Conservation (phyloP, 257 asterid species). For the Cinchona pubescens region DNA sequence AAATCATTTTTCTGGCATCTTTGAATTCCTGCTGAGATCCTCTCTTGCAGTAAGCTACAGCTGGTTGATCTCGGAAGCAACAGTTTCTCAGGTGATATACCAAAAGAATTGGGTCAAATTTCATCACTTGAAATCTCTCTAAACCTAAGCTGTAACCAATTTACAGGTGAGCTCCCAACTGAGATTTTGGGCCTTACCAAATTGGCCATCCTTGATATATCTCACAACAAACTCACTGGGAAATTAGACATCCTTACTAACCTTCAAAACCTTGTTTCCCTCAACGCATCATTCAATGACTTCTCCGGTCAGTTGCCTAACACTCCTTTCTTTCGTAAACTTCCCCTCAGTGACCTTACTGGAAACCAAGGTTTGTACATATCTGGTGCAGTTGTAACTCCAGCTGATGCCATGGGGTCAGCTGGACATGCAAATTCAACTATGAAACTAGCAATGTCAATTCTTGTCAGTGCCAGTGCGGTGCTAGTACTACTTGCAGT, state of each 20-base stretch:
- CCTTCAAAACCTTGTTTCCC: conserved; percentile 83
- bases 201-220: conserved; percentile 76
- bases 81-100: conserved; percentile 64
- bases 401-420: conserved; percentile 39
- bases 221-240: conserved; percentile 78
- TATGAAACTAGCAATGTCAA: conserved; percentile 84
- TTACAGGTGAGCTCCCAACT: conserved; percentile 67
- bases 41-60: conserved; percentile 69
- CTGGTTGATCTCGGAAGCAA: conserved; percentile 77
- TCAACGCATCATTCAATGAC: conserved; percentile 72
- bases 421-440: conserved; percentile 41
- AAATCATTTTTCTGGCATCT: conserved; percentile 72
- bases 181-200: conserved; percentile 67
- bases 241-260: conserved; percentile 56
- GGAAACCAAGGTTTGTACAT: conserved; percentile 64
- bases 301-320: conserved; percentile 80
- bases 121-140: conserved; percentile 88
- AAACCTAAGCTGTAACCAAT: conserved; percentile 76
- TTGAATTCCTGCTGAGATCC: conserved; percentile 68
- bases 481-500: conserved; percentile 68
- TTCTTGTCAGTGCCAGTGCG: conserved; percentile 70
- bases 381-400: conserved; percentile 54
- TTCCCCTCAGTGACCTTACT: conserved; percentile 60
- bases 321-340: conserved; percentile 71
- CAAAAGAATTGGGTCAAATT: conserved; percentile 65